phyloP scores from a whole-genome alignment of 2,329 filamentous ascomycete genomes.

The Xylariomycetidae sp. region DNA sequence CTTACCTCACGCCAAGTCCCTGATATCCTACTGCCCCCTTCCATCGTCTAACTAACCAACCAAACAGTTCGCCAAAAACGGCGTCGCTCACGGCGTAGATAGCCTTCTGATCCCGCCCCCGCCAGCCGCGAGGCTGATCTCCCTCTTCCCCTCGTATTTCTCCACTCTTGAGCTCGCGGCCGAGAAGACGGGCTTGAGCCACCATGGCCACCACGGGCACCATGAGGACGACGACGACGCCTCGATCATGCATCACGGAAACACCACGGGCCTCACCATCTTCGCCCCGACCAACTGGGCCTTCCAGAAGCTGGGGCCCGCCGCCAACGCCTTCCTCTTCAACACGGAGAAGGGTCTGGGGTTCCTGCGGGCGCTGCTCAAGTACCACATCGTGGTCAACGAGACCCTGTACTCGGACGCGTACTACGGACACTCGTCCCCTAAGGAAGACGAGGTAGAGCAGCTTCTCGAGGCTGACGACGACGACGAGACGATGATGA shows the following conservation, averaged over 20 bases:
- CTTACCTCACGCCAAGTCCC: slow-evolving; percentile 1
- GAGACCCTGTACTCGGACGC: slow-evolving; percentile 67
- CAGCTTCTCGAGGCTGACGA: too few relatives aligned
- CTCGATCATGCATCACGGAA: slow-evolving; percentile 25
- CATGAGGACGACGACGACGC: slow-evolving; percentile 10
- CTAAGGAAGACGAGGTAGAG: slow-evolving; percentile 8
- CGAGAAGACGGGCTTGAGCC: slow-evolving; percentile 65
- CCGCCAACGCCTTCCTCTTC: slow-evolving; percentile 81
- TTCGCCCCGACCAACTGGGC: slow-evolving; percentile 80
- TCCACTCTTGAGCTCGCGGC: slow-evolving; percentile 74
- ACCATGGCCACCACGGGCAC: slow-evolving; percentile 24
- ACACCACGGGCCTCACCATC: slow-evolving; percentile 63
- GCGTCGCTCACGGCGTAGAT: slow-evolving; percentile 75
- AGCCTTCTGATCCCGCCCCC: slow-evolving; percentile 74
- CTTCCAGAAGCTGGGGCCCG: slow-evolving; percentile 69
- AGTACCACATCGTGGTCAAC: slow-evolving; percentile 29
- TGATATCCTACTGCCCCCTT: not conserved
- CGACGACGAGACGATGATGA: slow-evolving; percentile 24
- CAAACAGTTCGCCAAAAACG: slow-evolving; percentile 68
- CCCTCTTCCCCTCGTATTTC: slow-evolving; percentile 70
- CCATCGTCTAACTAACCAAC: slow-evolving; percentile 2
- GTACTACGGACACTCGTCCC: slow-evolving; percentile 52
- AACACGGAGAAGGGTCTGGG: slow-evolving; percentile 64
- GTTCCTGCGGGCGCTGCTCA: slow-evolving; percentile 67
- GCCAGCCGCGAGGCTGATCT: slow-evolving; percentile 42